These are phyloP conservation scores for Beauveria sp. DNA, from an alignment of 2,329 filamentous ascomycete species.

Conservation along the genomic window DNA sequence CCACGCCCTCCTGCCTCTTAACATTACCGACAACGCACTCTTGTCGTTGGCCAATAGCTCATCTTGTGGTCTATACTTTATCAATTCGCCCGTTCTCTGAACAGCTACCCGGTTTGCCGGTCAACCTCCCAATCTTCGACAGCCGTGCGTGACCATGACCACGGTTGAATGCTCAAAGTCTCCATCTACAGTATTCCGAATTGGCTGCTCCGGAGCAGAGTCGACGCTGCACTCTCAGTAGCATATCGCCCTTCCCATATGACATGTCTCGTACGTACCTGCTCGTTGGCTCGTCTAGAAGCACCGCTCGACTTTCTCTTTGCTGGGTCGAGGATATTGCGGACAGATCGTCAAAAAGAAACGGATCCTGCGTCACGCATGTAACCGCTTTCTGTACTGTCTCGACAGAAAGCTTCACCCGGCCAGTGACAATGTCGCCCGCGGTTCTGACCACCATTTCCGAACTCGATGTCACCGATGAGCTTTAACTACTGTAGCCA, in stretches of 20 bases:
- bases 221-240: slow-evolving; percentile 2
- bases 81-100: background rate
- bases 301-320: background rate
- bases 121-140: background rate
- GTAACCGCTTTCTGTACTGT: background rate
- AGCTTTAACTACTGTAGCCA: too few relatives aligned
- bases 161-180: slow-evolving; percentile 7
- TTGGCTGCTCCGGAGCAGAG: background rate
- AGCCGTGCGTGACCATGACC: slow-evolving; percentile 7
- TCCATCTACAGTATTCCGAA: background rate
- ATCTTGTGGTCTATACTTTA: background rate
- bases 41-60: background rate
- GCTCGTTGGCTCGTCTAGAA: slow-evolving; percentile 4
- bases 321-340: background rate
- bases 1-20: background rate
- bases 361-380: slow-evolving; percentile 1
- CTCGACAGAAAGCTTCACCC: background rate
- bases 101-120: background rate
- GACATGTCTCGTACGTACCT: background rate
- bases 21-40: background rate
- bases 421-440: too few relatives aligned
- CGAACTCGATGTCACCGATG: too few relatives aligned
- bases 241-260: too few relatives aligned
- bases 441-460: too few relatives aligned
- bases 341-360: slow-evolving; percentile 1